Base-by-base conservation (phyloP, 768 basidiomycete genomes). In the Podaxis rugospora region DNA sequence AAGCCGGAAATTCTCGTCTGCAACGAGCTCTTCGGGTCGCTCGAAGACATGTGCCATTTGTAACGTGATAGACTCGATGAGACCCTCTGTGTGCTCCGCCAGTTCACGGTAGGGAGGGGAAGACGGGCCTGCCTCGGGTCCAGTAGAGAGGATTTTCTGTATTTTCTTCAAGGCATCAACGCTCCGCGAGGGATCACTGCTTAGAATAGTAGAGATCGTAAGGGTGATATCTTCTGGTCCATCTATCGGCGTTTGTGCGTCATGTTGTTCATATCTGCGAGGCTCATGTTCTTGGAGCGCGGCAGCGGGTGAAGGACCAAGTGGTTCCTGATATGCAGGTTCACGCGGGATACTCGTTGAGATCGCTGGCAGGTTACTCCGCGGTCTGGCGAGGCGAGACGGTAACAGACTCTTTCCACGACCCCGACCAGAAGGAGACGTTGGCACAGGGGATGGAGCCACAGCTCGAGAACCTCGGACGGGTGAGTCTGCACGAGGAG, bases 11-110 rank as follows among this genome's bases (percentile, higher is more conserved):
- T 93, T 93, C 64, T 90, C 88, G 16, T 88, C 86, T 13, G 84
- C 76, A 23, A 85, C 73, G 40, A 95, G 76, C 56, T 92, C 86
- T 28, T 90, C 86, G 1, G 87, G 87, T 51, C 84, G 83, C 55
- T 94, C 92, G 69, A 98, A 98, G 18, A 94, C 87, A 70, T 93
- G 91, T 9, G 90, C 84, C 92, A 96, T 93, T 68, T 95, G 91
- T 25, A 92, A 79, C 2, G 92, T 90, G 67, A 99, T 88, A 0
- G 93, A 93, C 70, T 95, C 93, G 35, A 96, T 84, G 47, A 99
- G 76, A 13, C 91, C 90, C 71, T 94, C 86, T 10, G 89, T 85
- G 69, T 90, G 85, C 69, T 89, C 86, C 50, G 92, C 83, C 50
- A 90, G 76, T 70, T 93, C 90, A 55, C 82, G 87, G 72, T 93